Conservation (phyloP, 805 yeast species). For the Yarrowia alimentaria region DNA sequence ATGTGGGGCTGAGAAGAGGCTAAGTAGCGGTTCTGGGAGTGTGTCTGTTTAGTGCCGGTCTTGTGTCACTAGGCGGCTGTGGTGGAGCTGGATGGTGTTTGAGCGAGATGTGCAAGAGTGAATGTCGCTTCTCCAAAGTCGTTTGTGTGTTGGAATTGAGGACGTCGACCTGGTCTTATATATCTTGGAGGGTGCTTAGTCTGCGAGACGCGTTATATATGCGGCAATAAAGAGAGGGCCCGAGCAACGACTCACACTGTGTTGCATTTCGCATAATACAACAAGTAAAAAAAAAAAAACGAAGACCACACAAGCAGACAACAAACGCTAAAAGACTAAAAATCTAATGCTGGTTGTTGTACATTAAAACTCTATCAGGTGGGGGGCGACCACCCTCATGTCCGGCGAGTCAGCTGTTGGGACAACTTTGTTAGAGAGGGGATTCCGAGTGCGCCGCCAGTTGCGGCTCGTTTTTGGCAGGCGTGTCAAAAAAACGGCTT, state of each 20-base stretch:
- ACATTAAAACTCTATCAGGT: constrained; percentile 9
- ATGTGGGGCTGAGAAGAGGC: constrained; percentile 13
- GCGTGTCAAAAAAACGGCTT: too few species aligned
- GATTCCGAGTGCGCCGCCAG: constrained; percentile 1
- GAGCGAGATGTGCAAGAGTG: too few species aligned
- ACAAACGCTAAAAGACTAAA: too few species aligned
- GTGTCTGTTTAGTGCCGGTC: background rate
- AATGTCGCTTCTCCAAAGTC: too few species aligned
- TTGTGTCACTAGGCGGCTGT: background rate
- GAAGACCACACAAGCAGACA: background rate
- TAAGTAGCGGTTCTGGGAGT: background rate
- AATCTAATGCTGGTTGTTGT: constrained; percentile 2
- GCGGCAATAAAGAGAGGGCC: constrained; percentile 25
- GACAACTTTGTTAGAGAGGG: background rate
- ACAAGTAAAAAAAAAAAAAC: constrained; percentile 1
- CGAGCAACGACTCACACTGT: constrained; percentile 25
- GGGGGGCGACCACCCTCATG: constrained; percentile 15
- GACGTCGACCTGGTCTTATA: too few species aligned
- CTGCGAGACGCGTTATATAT: constrained; percentile 20
- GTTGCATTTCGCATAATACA: too few species aligned
- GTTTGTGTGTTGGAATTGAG: too few species aligned
- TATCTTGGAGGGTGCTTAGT: background rate
- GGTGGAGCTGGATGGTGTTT: background rate
- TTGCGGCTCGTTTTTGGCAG: too few species aligned
- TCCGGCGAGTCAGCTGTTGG: constrained; percentile 26